A percentile compares a stretch with the other conserved stretches of the same genome.
These are phyloP conservation scores for Infundibulicybe gibba DNA, from an alignment of 768 basidiomycete genomes.

Conservation along the genomic window DNA sequence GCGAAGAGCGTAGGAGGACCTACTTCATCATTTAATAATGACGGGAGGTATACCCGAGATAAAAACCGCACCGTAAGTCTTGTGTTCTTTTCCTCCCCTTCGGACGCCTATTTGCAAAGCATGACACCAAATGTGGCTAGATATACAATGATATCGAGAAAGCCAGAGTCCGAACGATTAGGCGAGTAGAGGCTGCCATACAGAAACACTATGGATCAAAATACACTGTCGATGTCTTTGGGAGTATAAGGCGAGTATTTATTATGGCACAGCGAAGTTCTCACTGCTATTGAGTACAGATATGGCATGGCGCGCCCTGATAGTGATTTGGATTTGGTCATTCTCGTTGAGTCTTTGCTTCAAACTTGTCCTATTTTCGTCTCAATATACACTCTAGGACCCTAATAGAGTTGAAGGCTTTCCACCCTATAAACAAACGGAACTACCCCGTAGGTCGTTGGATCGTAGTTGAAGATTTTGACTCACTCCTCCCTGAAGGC, in stretches of 20 bases:
- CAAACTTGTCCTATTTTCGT: too few relatives aligned
- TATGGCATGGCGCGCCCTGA: slow-evolving; percentile 36
- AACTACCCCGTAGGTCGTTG: slow-evolving; percentile 6
- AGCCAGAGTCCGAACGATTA: too few relatives aligned
- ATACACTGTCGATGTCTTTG: slow-evolving; percentile 39
- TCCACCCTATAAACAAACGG: slow-evolving; percentile 2
- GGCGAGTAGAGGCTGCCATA: slow-evolving; percentile 20
- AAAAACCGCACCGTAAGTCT: too few relatives aligned
- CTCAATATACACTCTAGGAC: slow-evolving; percentile 15
- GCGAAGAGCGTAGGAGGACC: too few relatives aligned
- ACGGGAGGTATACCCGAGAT: too few relatives aligned
- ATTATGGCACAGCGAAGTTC: neutral
- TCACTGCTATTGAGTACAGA: slow-evolving; percentile 7
- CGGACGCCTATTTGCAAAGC: too few relatives aligned
- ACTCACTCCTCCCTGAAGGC: slow-evolving; percentile 7
- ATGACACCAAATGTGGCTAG: too few relatives aligned
- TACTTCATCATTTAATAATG: too few relatives aligned
- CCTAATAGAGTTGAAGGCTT: slow-evolving; percentile 13
- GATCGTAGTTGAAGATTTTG: neutral
- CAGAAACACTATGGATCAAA: slow-evolving; percentile 21
- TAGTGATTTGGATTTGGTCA: slow-evolving; percentile 51
- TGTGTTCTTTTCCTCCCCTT: too few relatives aligned
- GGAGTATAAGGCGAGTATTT: slow-evolving; percentile 35
- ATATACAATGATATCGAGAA: too few relatives aligned
- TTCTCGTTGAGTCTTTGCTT: slow-evolving; percentile 36